Evolutionary conservation across 2,329 filamentous ascomycete genomes (phyloP).

Genomic region (Botryotinia narcissicola): DNA sequence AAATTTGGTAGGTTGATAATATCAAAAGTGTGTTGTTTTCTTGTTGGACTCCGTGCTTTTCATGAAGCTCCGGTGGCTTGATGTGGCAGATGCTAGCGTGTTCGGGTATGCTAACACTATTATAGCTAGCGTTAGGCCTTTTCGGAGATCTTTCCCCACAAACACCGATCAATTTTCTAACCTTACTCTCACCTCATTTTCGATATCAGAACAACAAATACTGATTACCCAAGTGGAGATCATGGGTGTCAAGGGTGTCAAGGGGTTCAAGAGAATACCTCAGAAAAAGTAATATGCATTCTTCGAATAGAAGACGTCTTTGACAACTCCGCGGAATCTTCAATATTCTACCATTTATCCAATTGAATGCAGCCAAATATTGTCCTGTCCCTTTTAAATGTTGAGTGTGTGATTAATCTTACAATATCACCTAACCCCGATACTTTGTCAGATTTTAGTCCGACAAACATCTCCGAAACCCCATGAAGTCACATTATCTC

Average conservation of each 20-base stretch:
- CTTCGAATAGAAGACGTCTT: neutral
- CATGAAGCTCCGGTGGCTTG: neutral
- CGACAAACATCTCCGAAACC: slow-evolving; percentile 18
- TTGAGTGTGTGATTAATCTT: neutral
- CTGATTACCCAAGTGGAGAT: neutral
- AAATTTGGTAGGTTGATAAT: neutral
- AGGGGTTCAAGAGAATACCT: neutral
- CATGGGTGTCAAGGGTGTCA: neutral
- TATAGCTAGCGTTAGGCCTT: neutral
- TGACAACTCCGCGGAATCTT: slow-evolving; percentile 3
- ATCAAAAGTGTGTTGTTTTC: neutral
- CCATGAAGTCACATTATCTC: slow-evolving; percentile 11
- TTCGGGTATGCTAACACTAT: neutral
- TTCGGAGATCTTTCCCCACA: slow-evolving; percentile 9
- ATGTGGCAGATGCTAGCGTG: neutral
- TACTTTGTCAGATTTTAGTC: slow-evolving; percentile 16
- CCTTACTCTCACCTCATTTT: neutral
- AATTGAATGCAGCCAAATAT: neutral
- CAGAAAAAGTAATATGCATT: neutral
- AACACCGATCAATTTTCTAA: slow-evolving; percentile 1
- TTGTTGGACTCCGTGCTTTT: neutral
- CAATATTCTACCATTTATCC: neutral
- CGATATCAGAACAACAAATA: neutral
- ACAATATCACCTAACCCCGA: slow-evolving; percentile 17
- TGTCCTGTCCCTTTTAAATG: neutral